Conservation (phyloP, 2,329 filamentous ascomycete species). For the Botryotinia narcissicola region DNA sequence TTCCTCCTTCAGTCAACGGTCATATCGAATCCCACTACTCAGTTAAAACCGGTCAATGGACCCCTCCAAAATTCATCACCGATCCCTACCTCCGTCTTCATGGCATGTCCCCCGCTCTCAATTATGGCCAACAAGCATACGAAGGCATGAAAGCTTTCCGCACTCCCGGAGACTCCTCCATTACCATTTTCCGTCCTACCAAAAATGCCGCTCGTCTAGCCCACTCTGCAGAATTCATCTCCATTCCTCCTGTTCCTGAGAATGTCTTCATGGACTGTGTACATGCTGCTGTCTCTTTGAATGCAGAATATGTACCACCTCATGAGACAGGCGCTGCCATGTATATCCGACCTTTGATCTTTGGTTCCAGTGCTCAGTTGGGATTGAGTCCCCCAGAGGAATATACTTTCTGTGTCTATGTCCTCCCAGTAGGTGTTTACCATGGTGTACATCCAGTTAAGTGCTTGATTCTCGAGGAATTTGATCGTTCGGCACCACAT, state of each 20-base stretch:
- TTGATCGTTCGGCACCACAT: constrained; percentile 88
- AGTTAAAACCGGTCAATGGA: constrained; percentile 71
- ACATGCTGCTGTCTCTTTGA: constrained; percentile 77
- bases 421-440: constrained; percentile 90
- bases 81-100: constrained; percentile 87
- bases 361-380: constrained; percentile 83
- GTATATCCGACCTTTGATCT: constrained; percentile 88
- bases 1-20: constrained; percentile 69
- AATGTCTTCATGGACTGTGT: constrained; percentile 74
- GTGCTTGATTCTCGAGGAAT: constrained; percentile 84
- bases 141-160: constrained; percentile 98
- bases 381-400: constrained; percentile 85
- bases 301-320: constrained; percentile 88
- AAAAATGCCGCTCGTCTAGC: constrained; percentile 83
- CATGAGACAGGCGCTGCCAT: constrained; percentile 85
- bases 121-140: constrained; percentile 97
- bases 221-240: constrained; percentile 78
- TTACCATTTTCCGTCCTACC: constrained; percentile 84
- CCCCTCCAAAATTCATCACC: constrained; percentile 71
- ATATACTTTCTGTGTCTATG: constrained; percentile 88
- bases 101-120: constrained; percentile 91
- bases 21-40: constrained; percentile 89
- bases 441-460: constrained; percentile 87
- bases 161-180: constrained; percentile 59
- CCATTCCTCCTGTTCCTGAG: constrained; percentile 76